Conservation (phyloP, 208 protist species). For the Acanthamoeba healyi region DNA sequence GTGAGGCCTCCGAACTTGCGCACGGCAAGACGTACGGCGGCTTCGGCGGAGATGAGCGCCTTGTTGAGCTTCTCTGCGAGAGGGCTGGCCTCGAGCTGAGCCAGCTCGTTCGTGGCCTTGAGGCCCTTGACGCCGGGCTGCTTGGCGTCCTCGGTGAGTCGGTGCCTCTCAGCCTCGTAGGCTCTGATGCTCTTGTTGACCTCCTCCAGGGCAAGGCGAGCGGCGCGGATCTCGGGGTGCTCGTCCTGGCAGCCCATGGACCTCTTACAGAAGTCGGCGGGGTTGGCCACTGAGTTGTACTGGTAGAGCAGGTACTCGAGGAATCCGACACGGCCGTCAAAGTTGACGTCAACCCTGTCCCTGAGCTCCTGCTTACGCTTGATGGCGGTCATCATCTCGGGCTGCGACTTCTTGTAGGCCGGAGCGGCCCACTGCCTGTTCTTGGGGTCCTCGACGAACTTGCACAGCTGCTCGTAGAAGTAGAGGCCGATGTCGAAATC, state of each 20-base stretch:
- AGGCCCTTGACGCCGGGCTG: conserved; percentile 76
- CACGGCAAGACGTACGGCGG: conserved; percentile 83
- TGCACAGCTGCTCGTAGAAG: conserved; percentile 85
- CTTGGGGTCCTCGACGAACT: conserved; percentile 84
- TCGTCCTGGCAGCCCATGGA: conserved; percentile 81
- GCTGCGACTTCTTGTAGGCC: conserved; percentile 58
- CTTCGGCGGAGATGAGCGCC: conserved; percentile 84
- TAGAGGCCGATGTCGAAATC: conserved; percentile 86
- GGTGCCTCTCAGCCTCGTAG: conserved; percentile 84
- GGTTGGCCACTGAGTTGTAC: conserved; percentile 86
- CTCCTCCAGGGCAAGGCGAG: conserved; percentile 85
- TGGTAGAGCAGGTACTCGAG: conserved; percentile 86
- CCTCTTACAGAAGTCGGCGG: conserved; percentile 85
- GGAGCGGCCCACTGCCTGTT: conserved; percentile 71
- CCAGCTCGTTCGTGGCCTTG: conserved; percentile 85
- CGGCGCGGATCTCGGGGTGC: conserved; percentile 85
- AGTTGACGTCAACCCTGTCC: conserved; percentile 87
- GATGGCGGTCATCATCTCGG: conserved; percentile 84
- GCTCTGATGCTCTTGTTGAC: conserved; percentile 85
- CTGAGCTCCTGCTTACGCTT: conserved; percentile 86
- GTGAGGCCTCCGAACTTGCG: conserved; percentile 83
- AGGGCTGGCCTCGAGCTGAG: conserved; percentile 82
- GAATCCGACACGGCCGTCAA: conserved; percentile 84
- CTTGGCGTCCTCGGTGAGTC: conserved; percentile 72
- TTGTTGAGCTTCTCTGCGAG: conserved; percentile 83